Evolutionary conservation across 192 early-diverging fungal genomes (phyloP).

Genomic region (Coemansia aciculifera): DNA sequence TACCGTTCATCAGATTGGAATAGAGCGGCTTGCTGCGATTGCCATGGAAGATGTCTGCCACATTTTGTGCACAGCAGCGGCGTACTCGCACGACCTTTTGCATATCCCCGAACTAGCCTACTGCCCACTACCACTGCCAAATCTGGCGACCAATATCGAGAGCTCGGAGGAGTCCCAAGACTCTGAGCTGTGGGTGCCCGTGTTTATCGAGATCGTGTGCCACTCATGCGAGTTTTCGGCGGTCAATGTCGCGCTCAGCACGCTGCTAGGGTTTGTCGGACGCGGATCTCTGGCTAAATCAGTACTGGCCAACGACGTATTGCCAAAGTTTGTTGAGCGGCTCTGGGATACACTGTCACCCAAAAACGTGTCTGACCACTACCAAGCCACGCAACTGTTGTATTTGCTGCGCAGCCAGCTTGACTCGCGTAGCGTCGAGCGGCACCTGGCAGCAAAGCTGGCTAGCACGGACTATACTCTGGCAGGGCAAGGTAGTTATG

Average conservation of each 20-base stretch:
- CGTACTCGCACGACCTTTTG: slow-evolving; percentile 28
- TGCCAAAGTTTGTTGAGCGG: slow-evolving; percentile 34
- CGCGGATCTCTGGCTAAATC: slow-evolving; percentile 10
- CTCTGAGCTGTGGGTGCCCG: slow-evolving; percentile 31
- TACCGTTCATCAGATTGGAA: neutral
- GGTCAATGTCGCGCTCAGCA: slow-evolving; percentile 21
- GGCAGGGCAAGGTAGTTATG: neutral
- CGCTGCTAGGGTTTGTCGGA: slow-evolving; percentile 34
- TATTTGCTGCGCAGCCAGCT: slow-evolving; percentile 57
- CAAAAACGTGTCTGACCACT: slow-evolving; percentile 58
- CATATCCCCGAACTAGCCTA: neutral
- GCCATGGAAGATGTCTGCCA: slow-evolving; percentile 46
- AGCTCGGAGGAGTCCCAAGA: neutral
- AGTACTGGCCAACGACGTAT: neutral
- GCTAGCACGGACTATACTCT: neutral
- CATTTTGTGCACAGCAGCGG: slow-evolving; percentile 24
- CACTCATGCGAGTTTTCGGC: slow-evolving; percentile 17
- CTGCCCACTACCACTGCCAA: slow-evolving; percentile 17
- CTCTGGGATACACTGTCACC: slow-evolving; percentile 72
- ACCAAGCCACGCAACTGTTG: slow-evolving; percentile 64
- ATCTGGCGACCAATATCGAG: neutral
- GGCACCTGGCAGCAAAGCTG: slow-evolving; percentile 29
- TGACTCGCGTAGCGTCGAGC: slow-evolving; percentile 33
- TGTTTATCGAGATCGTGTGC: slow-evolving; percentile 21
- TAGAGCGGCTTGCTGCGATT: slow-evolving; percentile 2